A percentile compares a stretch with the other conserved stretches of the same genome.
Evolutionary conservation across 305 asterid genomes (phyloP).

Genomic region (Euphrasia arctica): DNA sequence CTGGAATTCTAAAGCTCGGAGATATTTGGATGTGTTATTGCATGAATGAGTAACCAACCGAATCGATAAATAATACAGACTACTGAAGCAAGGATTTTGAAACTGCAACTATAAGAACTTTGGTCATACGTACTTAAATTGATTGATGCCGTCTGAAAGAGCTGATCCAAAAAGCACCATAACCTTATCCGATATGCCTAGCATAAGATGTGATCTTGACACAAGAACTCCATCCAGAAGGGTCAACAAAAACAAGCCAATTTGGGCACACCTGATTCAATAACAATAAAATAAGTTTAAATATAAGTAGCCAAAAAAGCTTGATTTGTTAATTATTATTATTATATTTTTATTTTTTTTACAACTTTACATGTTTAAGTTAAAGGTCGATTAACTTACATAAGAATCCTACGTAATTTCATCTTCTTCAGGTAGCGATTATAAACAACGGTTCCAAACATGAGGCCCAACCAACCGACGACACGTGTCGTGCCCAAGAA

Average conservation of each 20-base stretch:
- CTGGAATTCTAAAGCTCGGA: background rate
- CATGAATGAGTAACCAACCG: background rate
- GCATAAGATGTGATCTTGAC: constrained; percentile 50
- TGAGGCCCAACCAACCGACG: constrained; percentile 89
- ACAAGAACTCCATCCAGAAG: constrained; percentile 68
- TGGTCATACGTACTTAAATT: constrained; percentile 68
- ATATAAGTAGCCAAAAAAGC: constrained; percentile 2
- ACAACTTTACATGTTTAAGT: constrained; percentile 16
- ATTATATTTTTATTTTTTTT: no score
- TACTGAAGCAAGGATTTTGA: constrained; percentile 6
- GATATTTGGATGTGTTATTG: background rate
- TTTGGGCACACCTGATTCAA: constrained; percentile 65
- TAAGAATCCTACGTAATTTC: constrained; percentile 68
- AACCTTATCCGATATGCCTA: constrained; percentile 71
- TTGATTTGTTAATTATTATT: background rate
- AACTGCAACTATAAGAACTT: constrained; percentile 16
- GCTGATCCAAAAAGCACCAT: constrained; percentile 84
- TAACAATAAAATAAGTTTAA: constrained; percentile 1
- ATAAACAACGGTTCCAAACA: constrained; percentile 79
- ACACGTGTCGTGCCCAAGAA: constrained; percentile 93
- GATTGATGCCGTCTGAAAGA: constrained; percentile 83
- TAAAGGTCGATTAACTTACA: constrained; percentile 45
- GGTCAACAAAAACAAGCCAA: constrained; percentile 58
- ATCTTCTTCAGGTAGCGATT: constrained; percentile 78
- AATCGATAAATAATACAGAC: background rate